Evolutionary conservation across 345 rosid species (phyloP).

Genomic region (Euphorbia pulcherrima): DNA sequence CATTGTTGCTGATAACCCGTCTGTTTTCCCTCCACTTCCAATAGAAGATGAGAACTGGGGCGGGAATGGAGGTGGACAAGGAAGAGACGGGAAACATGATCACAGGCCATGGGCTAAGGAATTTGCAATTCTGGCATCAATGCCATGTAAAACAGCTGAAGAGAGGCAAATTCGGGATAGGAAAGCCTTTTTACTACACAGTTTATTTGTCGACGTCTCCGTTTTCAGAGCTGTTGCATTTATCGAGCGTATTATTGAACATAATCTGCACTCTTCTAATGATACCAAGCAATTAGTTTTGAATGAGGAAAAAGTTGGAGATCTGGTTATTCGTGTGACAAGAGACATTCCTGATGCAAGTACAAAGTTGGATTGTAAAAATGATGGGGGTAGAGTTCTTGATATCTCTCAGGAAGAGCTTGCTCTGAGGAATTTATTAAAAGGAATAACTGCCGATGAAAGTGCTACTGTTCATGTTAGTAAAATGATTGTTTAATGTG

Average conservation of each 20-base stretch:
- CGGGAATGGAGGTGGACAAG: slow-evolving; percentile 36
- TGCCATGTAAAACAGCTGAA: slow-evolving; percentile 38
- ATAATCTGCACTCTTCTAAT: slow-evolving; percentile 7
- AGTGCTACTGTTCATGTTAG: slow-evolving; percentile 36
- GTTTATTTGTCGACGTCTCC: slow-evolving; percentile 34
- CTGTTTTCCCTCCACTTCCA: slow-evolving; percentile 29
- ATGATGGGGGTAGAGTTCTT: slow-evolving; percentile 32
- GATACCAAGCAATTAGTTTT: slow-evolving; percentile 12
- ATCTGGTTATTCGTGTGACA: slow-evolving; percentile 19
- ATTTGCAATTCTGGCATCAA: slow-evolving; percentile 30
- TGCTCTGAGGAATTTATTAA: slow-evolving; percentile 30
- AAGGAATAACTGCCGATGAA: slow-evolving; percentile 37
- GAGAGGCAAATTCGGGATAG: slow-evolving; percentile 33
- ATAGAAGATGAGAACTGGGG: slow-evolving; percentile 38
- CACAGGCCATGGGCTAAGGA: slow-evolving; percentile 35
- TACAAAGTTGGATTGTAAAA: slow-evolving; percentile 26
- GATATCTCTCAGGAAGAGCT: slow-evolving; percentile 32
- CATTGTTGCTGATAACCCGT: slow-evolving; percentile 32
- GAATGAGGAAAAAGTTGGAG: slow-evolving; percentile 28
- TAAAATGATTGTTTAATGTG: slow-evolving; percentile 20
- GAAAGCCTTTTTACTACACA: slow-evolving; percentile 35
- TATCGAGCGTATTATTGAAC: slow-evolving; percentile 18
- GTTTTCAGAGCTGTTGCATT: slow-evolving; percentile 30
- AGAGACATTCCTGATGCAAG: slow-evolving; percentile 32
- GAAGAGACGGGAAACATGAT: slow-evolving; percentile 26